Evolutionary conservation across 768 basidiomycete species (phyloP).

Genomic region (Suillus lakei): DNA sequence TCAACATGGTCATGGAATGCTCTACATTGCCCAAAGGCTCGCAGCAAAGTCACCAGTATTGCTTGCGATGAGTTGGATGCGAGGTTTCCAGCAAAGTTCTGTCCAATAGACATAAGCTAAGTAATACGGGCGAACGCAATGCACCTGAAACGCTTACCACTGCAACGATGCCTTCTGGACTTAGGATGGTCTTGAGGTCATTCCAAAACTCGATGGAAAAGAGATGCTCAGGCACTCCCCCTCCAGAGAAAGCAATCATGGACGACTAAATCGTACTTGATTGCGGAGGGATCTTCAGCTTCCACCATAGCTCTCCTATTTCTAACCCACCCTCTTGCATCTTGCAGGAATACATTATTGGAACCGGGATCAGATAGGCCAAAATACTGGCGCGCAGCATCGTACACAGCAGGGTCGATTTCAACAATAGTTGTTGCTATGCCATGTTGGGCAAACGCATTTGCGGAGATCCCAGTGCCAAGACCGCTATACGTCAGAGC

Average conservation of each 20-base stretch:
- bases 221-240: conserved; percentile 84
- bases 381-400: conserved; percentile 80
- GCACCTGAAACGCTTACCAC: conserved; percentile 60
- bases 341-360: conserved; percentile 70
- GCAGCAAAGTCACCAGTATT: conserved; percentile 70
- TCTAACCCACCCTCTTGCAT: conserved; percentile 74
- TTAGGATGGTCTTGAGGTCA: conserved; percentile 65
- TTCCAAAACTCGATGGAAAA: conserved; percentile 88
- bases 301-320: conserved; percentile 42
- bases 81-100: conserved; percentile 88
- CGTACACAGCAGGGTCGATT: conserved; percentile 90
- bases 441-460: conserved; percentile 70
- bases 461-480: conserved; percentile 82
- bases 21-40: conserved; percentile 78
- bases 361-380: conserved; percentile 70
- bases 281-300: conserved; percentile 4
- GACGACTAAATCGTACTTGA: conserved; percentile 68
- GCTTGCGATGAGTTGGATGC: conserved; percentile 65
- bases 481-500: conserved; percentile 65
- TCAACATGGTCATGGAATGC: conserved; percentile 76
- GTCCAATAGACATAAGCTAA: conserved; percentile 7
- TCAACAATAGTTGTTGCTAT: conserved; percentile 86
- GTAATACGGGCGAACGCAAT: not conserved
- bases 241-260: conserved; percentile 97
- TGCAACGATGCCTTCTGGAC: conserved; percentile 74